phyloP scores from a whole-genome alignment of 805 yeast genomes.

The Spathaspora gorwiae region DNA sequence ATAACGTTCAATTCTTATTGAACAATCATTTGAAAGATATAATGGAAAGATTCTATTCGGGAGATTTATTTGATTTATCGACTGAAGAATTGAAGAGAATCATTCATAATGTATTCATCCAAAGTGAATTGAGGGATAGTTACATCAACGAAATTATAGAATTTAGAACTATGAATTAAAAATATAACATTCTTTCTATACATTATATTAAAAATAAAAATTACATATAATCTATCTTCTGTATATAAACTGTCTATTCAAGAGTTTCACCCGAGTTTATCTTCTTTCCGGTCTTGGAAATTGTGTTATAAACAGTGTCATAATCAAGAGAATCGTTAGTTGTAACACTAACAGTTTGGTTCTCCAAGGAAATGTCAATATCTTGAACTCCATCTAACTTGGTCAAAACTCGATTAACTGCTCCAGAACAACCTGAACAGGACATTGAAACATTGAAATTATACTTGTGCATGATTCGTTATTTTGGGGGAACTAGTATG shows the following conservation, averaged over 20 bases:
- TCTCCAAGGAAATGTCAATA: conserved; percentile 69
- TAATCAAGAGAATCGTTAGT: conserved; percentile 52
- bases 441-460: conserved; percentile 81
- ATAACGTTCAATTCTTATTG: conserved; percentile 28
- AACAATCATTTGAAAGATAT: conserved; percentile 42
- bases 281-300: conserved; percentile 87
- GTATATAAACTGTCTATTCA: conserved; percentile 20
- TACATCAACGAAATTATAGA: conserved; percentile 45
- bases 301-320: conserved; percentile 75
- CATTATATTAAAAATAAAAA: too few species aligned
- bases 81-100: conserved; percentile 43
- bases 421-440: conserved; percentile 84
- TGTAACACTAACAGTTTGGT: conserved; percentile 77
- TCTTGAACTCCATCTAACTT: conserved; percentile 70
- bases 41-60: conserved; percentile 47
- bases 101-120: conserved; percentile 41
- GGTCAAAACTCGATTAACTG: conserved; percentile 72
- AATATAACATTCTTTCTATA: neutral
- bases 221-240: too few species aligned
- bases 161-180: conserved; percentile 25
- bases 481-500: too few species aligned
- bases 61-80: conserved; percentile 45
- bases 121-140: conserved; percentile 41
- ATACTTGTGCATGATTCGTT: conserved; percentile 47
- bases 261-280: conserved; percentile 62